Evolutionary conservation across 176 grass and related monocot genomes (phyloP).

Genomic region (Raddia guianensis): DNA sequence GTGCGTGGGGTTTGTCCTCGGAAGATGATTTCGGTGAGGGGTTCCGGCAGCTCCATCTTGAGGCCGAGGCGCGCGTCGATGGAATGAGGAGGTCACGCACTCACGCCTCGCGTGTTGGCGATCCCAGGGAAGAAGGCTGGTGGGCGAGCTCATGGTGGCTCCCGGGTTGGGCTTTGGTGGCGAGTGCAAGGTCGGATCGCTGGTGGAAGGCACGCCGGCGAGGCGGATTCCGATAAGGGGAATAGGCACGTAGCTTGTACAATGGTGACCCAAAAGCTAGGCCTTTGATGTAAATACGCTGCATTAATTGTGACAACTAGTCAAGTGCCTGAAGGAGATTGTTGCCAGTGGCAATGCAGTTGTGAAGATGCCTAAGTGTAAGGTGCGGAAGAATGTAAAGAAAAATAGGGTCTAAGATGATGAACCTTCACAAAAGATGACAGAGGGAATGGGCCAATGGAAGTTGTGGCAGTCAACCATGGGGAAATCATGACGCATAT

Average conservation of each 20-base stretch:
- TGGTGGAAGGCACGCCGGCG: conserved; percentile 45
- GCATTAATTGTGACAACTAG: conserved; percentile 5
- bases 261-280: conserved; percentile 43
- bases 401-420: conserved; percentile 63
- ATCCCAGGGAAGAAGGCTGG: conserved; percentile 13
- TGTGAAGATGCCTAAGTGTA: conserved; percentile 13
- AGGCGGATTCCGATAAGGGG: conserved; percentile 19
- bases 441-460: conserved; percentile 38
- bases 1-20: conserved; percentile 12
- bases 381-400: conserved; percentile 43
- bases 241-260: not conserved
- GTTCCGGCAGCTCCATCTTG: conserved; percentile 47
- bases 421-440: conserved; percentile 44
- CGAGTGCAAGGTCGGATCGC: conserved; percentile 25
- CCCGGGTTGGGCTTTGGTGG: conserved; percentile 25
- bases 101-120: not conserved
- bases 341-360: conserved; percentile 24
- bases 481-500: conserved; percentile 59
- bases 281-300: conserved; percentile 70
- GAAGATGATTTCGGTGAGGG: conserved; percentile 46
- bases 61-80: conserved; percentile 43
- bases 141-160: not conserved
- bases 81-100: conserved; percentile 46
- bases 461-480: conserved; percentile 31
- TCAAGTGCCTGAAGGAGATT: conserved; percentile 43